These are phyloP conservation scores for Suillus clintonianus DNA, from an alignment of 768 basidiomycete genomes.

Conservation along the genomic window DNA sequence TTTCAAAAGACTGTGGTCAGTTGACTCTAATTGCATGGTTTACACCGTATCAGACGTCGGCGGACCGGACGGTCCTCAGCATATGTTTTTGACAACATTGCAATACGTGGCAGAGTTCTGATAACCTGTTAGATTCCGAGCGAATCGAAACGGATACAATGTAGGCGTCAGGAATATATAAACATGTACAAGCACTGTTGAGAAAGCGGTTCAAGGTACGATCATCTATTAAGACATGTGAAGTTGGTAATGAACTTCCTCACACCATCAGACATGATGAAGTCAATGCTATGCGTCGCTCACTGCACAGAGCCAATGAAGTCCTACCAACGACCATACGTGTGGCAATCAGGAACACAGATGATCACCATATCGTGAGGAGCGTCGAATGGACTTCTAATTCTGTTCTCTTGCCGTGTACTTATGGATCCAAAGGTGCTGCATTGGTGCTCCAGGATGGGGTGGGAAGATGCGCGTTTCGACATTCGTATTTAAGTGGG, in stretches of 20 bases:
- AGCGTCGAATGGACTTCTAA: background rate
- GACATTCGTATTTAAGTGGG: background rate
- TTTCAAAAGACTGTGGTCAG: too few species aligned
- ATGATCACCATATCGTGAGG: background rate
- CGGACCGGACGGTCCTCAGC: background rate
- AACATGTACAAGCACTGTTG: background rate
- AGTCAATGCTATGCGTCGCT: background rate
- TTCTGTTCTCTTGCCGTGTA: background rate
- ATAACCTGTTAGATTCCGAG: background rate
- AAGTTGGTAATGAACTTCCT: background rate
- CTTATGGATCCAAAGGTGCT: background rate
- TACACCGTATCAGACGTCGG: too few species aligned
- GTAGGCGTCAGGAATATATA: background rate
- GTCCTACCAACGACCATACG: too few species aligned
- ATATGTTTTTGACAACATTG: background rate
- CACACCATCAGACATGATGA: background rate
- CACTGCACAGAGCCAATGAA: background rate
- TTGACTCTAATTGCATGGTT: too few species aligned
- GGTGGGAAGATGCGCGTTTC: background rate
- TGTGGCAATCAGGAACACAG: background rate
- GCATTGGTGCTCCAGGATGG: background rate
- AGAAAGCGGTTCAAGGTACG: background rate
- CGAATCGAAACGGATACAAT: background rate
- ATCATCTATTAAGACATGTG: background rate
- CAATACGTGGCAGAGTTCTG: background rate